Evolutionary conservation across 768 basidiomycete species (phyloP).

Genomic region (Wakefieldia striispora): DNA sequence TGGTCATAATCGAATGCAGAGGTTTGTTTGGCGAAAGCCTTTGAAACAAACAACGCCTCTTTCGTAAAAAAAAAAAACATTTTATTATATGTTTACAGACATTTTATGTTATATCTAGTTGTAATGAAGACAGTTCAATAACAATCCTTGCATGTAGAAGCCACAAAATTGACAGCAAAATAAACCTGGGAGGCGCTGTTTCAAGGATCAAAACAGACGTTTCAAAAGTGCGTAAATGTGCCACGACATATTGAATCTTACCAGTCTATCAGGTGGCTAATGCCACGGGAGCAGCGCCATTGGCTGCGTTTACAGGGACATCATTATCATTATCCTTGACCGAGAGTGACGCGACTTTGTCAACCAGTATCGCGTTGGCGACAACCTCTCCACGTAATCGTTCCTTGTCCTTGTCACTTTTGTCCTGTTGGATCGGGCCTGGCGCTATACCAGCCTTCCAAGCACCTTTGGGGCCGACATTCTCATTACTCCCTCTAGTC

Average conservation of each 20-base stretch:
- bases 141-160: constrained; percentile 20
- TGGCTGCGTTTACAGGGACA: constrained; percentile 8
- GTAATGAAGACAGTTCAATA: constrained; percentile 22
- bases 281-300: constrained; percentile 17
- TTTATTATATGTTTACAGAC: constrained; percentile 38
- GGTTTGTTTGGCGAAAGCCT: constrained; percentile 35
- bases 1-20: constrained; percentile 50
- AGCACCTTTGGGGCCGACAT: constrained; percentile 34
- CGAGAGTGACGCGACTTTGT: constrained; percentile 36
- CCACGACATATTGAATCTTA: constrained; percentile 5
- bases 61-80: constrained; percentile 9
- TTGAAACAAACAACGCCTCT: constrained; percentile 21
- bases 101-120: constrained; percentile 36
- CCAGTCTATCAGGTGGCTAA: constrained; percentile 29
- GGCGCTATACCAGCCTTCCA: constrained; percentile 20
- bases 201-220: neutral
- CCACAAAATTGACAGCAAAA: constrained; percentile 28
- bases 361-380: constrained; percentile 36
- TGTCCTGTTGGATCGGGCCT: constrained; percentile 21
- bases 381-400: constrained; percentile 35
- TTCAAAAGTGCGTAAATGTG: constrained; percentile 1
- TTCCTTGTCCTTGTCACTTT: constrained; percentile 34
- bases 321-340: constrained; percentile 29
- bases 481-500: constrained; percentile 42
- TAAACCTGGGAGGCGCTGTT: constrained; percentile 12